These are phyloP conservation scores for Leccinum incarnatum DNA, from an alignment of 768 basidiomycete species.

Conservation along the genomic window DNA sequence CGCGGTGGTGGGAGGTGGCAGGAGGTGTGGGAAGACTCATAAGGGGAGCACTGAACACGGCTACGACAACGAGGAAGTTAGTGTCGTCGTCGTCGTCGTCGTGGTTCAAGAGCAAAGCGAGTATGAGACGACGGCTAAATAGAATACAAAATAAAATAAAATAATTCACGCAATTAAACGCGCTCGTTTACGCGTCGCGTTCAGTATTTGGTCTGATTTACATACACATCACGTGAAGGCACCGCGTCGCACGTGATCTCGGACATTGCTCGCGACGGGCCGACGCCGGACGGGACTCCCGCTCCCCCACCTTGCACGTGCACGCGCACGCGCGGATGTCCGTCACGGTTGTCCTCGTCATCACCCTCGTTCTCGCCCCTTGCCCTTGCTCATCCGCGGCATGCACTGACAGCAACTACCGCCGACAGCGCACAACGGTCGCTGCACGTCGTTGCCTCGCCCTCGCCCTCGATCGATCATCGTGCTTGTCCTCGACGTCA, in stretches of 20 bases:
- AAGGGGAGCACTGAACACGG: background rate
- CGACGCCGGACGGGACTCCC: no score
- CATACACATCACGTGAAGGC: slow-evolving; percentile 14
- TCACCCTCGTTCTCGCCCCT: no score
- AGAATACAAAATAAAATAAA: slow-evolving; percentile 18
- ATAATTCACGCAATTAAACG: slow-evolving; percentile 35
- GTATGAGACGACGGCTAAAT: slow-evolving; percentile 13
- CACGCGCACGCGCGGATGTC: no score
- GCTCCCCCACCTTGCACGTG: no score
- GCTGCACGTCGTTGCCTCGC: no score
- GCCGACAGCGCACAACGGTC: no score
- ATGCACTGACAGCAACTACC: no score
- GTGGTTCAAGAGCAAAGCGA: slow-evolving; percentile 11
- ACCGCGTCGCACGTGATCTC: background rate
- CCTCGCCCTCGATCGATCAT: background rate
- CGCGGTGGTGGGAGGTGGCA: slow-evolving; percentile 50
- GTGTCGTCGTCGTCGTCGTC: slow-evolving; percentile 11
- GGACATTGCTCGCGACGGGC: no score
- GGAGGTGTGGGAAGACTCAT: slow-evolving; percentile 64
- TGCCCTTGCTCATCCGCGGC: no score
- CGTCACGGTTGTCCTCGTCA: no score
- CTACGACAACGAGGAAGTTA: slow-evolving; percentile 10
- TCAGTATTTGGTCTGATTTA: slow-evolving; percentile 30
- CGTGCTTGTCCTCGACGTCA: background rate
- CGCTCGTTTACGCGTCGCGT: slow-evolving; percentile 43